Conservation (phyloP, 148 eudicot genomes). For the Vaccinium corymbosum region DNA sequence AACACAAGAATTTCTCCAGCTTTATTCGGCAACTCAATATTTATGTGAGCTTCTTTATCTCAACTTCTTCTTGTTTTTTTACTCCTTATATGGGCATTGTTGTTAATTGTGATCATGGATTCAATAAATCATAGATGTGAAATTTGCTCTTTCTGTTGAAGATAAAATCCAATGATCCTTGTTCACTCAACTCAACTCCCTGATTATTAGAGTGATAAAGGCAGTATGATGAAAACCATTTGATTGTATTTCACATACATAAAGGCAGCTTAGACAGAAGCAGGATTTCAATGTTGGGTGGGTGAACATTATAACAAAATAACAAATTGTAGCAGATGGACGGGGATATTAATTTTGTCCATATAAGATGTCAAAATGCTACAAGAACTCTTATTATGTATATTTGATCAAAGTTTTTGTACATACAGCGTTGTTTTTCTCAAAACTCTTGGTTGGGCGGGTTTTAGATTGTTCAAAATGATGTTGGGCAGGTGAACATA, state of each 20-base stretch:
- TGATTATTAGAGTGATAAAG: neutral
- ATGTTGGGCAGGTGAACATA: too few species aligned
- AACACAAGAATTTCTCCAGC: constrained; percentile 70
- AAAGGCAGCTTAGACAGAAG: too few species aligned
- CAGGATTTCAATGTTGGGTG: too few species aligned
- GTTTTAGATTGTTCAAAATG: too few species aligned
- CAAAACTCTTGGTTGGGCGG: too few species aligned
- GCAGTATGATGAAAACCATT: neutral
- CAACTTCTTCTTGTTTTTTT: neutral
- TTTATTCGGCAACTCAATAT: constrained; percentile 73
- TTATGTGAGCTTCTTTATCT: constrained; percentile 36
- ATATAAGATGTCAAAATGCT: too few species aligned
- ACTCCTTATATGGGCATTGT: neutral
- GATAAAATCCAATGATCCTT: neutral
- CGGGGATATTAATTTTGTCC: too few species aligned
- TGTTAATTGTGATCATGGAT: neutral
- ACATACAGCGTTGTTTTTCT: too few species aligned
- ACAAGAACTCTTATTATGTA: too few species aligned
- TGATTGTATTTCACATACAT: neutral
- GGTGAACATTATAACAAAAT: too few species aligned
- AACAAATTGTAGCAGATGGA: too few species aligned
- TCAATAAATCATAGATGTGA: neutral
- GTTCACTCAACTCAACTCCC: neutral
- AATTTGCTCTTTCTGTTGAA: neutral
- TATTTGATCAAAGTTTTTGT: too few species aligned